A percentile compares a stretch with the other conserved stretches of the same genome.
phyloP scores from a whole-genome alignment of 805 yeast genomes.

The Metschnikowia picachoensis region DNA sequence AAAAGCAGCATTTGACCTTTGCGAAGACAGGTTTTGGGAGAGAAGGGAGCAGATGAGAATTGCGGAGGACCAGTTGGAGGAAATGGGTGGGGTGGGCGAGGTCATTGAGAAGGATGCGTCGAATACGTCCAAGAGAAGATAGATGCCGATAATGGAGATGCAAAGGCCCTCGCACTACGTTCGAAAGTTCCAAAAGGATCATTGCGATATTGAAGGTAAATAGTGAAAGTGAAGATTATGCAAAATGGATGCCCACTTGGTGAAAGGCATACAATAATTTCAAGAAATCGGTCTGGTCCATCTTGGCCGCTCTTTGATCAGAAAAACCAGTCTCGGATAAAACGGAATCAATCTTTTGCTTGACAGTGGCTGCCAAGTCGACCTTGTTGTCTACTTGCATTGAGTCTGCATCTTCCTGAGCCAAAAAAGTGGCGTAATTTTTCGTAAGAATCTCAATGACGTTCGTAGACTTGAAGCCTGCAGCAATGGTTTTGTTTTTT shows the following conservation, averaged over 20 bases:
- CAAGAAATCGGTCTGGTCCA: conserved; percentile 93
- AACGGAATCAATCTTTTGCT: conserved; percentile 67
- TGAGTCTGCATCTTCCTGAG: conserved; percentile 44
- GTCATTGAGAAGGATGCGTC: conserved; percentile 70
- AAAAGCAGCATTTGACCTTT: conserved; percentile 81
- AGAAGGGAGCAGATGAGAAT: conserved; percentile 88
- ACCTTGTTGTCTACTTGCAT: conserved; percentile 38
- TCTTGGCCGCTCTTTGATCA: conserved; percentile 86
- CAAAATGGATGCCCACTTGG: conserved; percentile 95
- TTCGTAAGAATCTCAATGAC: conserved; percentile 78
- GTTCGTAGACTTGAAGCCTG: conserved; percentile 83
- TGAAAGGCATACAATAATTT: conserved; percentile 87
- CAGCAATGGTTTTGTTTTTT: conserved; percentile 87
- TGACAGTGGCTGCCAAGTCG: conserved; percentile 49
- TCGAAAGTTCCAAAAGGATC: too few species aligned
- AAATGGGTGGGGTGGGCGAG: conserved; percentile 86
- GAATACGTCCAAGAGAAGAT: conserved; percentile 48
- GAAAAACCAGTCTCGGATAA: conserved; percentile 74
- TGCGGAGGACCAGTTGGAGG: conserved; percentile 87
- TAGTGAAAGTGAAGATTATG: conserved; percentile 36
- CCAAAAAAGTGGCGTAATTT: conserved; percentile 77
- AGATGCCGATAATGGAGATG: background rate
- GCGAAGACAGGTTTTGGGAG: conserved; percentile 98
- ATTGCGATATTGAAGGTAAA: background rate
- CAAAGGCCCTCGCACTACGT: too few species aligned